Conservation (phyloP, 73 alveolate genomes). For the Tetrahymena borealis region DNA sequence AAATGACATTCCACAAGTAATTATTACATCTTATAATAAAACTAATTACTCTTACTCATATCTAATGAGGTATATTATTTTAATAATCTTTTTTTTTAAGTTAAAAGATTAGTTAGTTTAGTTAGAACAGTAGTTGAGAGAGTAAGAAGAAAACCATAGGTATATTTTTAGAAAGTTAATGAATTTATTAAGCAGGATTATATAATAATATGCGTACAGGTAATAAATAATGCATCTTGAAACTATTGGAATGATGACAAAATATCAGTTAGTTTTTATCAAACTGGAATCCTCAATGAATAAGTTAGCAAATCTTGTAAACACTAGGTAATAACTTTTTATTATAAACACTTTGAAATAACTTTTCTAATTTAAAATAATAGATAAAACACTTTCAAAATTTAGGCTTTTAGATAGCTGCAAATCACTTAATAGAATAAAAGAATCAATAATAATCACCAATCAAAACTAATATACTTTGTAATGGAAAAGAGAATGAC, state of each 20-base stretch:
- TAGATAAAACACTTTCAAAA: background rate
- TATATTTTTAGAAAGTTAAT: background rate
- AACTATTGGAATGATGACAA: conserved; percentile 60
- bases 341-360: background rate
- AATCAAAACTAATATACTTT: background rate
- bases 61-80: background rate
- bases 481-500: conserved; percentile 1
- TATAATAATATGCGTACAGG: conserved; percentile 3
- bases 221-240: conserved; percentile 49
- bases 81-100: background rate
- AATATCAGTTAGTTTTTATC: conserved; percentile 50
- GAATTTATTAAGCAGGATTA: background rate
- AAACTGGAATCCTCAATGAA: conserved; percentile 47
- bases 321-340: conserved; percentile 13
- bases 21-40: background rate
- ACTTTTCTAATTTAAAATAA: background rate
- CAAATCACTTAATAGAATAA: background rate
- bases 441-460: background rate
- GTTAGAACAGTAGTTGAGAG: background rate
- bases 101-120: background rate
- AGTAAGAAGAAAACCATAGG: background rate
- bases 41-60: background rate
- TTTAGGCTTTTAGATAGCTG: background rate
- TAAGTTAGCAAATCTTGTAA: background rate
- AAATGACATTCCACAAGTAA: background rate